Evolutionary conservation across 2,329 filamentous ascomycete species (phyloP), one percentile per base, ranked within the genome.

Genomic region (Trichoderma sp.): DNA sequence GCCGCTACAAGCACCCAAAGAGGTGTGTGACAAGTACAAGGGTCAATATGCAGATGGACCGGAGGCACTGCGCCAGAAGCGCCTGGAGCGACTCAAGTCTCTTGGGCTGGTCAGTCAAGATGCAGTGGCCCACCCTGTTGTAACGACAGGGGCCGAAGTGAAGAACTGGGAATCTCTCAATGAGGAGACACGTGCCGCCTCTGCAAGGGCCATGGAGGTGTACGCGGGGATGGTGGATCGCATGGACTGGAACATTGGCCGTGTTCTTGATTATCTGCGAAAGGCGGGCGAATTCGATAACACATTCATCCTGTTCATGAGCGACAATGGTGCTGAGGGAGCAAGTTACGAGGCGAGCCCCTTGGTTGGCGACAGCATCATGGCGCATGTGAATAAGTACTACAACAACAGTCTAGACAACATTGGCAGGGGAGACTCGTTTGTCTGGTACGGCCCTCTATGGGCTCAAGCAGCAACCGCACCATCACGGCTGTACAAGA

Each of bases 201-300:
- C 88, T 9, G 86, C 81, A 78, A 86, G 83, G 29, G 87, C 88
- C 0, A 91, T 91, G 90, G 90, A 92, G 78, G 87, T 89, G 4
- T 93, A 89, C 75, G 90, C 91, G 0, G 91, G 85, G 14, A 92
- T 93, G 89, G 90, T 92, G 3, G 90, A 92, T 75, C 85, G 85
- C 69, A 91, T 92, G 71, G 91, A 93, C 78, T 80, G 81, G 75
- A 90, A 91, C 75, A 87, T 93, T 21, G 90, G 90, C 50, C 89
- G 88, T 74, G 87, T 92, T 3, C 83, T 91, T 27, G 83, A 89
- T 45, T 89, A 91, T 78, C 85, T 92, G 3, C 84, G 88, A 75
- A 80, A 86, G 60, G 88, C 87, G 2, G 89, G 87, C 74, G 90
- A 92, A 79, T 84, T 90, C 0, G 90, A 92, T 77, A 91, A 92